Percentiles rank a stretch among this genome's conserved stretches.
These are phyloP conservation scores for Cadophora sp. DNA, from an alignment of 2,329 filamentous ascomycete species.

Conservation along the genomic window DNA sequence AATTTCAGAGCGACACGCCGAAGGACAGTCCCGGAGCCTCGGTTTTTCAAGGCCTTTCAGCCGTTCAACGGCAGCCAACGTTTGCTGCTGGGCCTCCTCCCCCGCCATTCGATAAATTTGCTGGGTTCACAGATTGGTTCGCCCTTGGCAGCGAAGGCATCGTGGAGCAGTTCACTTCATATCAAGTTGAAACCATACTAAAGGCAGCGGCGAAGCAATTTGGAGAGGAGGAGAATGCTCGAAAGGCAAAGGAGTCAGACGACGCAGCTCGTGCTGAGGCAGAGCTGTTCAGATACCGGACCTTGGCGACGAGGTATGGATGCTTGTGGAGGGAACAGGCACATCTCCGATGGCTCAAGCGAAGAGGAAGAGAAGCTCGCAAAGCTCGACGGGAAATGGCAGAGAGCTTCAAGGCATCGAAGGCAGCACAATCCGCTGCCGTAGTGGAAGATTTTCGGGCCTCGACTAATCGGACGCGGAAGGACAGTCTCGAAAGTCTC, in stretches of 20 bases:
- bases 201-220: slow-evolving; percentile 29
- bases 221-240: slow-evolving; percentile 32
- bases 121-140: slow-evolving; percentile 38
- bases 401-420: slow-evolving; percentile 38
- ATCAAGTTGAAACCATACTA: slow-evolving; percentile 36
- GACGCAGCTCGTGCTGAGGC: slow-evolving; percentile 35
- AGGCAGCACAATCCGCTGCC: slow-evolving; percentile 35
- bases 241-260: slow-evolving; percentile 32
- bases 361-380: slow-evolving; percentile 41
- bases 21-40: not conserved
- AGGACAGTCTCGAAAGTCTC: slow-evolving; percentile 40
- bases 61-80: not conserved
- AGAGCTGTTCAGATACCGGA: slow-evolving; percentile 38
- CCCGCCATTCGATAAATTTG: slow-evolving; percentile 7
- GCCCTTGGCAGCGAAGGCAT: slow-evolving; percentile 41
- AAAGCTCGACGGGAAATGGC: slow-evolving; percentile 40
- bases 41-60: not conserved
- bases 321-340: slow-evolving; percentile 40
- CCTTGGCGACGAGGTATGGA: slow-evolving; percentile 42
- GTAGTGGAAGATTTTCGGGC: slow-evolving; percentile 44
- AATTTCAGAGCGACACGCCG: not conserved
- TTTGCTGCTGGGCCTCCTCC: not conserved
- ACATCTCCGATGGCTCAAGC: slow-evolving; percentile 35
- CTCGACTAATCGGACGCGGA: slow-evolving; percentile 33
- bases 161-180: slow-evolving; percentile 43